Conservation (phyloP, 164 flowering plant species). For the Liquidambar formosana region DNA sequence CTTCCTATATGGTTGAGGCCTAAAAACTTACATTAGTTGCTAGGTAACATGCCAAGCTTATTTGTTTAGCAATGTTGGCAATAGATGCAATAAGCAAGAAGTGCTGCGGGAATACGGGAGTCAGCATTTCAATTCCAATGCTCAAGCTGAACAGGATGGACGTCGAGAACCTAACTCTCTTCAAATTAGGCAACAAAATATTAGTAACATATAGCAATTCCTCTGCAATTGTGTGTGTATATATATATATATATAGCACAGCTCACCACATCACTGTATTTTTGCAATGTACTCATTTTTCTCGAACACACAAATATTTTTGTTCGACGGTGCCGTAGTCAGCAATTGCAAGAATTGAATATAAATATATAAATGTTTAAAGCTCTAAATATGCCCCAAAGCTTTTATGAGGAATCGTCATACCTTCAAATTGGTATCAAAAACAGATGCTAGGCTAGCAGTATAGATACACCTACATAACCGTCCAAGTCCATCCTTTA, state of each 20-base stretch:
- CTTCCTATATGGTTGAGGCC: neutral
- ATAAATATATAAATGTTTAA: neutral
- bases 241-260: too few species aligned
- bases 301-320: too few species aligned
- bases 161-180: constrained; percentile 91
- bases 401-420: neutral
- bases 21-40: constrained; percentile 77
- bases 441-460: constrained; percentile 78
- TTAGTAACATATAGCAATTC: neutral
- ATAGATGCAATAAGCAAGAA: constrained; percentile 85
- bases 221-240: too few species aligned
- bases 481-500: constrained; percentile 94
- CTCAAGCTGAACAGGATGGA: constrained; percentile 81
- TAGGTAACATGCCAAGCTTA: constrained; percentile 81
- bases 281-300: too few species aligned
- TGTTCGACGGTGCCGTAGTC: neutral
- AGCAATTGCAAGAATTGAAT: constrained; percentile 1
- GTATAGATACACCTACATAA: constrained; percentile 85
- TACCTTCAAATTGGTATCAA: constrained; percentile 95
- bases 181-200: constrained; percentile 25
- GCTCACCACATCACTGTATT: too few species aligned
- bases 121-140: constrained; percentile 87
- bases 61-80: constrained; percentile 90
- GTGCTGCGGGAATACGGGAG: constrained; percentile 75
- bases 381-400: neutral